Conservation (phyloP, 495 filamentous ascomycete genomes). For the Annulohypoxylon maeteangense region DNA sequence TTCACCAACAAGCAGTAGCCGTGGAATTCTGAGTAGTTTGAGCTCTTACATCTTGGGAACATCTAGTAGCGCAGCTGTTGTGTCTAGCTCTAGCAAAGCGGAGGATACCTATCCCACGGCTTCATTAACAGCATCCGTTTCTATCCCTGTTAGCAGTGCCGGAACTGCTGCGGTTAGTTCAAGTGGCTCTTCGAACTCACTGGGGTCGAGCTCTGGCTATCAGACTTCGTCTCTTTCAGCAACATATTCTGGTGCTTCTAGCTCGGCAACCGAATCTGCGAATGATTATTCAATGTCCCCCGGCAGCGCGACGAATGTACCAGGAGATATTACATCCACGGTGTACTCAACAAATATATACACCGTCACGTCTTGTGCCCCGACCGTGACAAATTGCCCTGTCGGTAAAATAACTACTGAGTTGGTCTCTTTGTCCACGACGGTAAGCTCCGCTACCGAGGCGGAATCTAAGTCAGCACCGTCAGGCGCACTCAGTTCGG, state of each 20-base stretch:
- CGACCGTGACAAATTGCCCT: slow-evolving; percentile 68
- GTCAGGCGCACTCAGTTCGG: slow-evolving; percentile 18
- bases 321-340: slow-evolving; percentile 61
- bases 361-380: slow-evolving; percentile 67
- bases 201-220: slow-evolving; percentile 18
- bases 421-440: slow-evolving; percentile 66
- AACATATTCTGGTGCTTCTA: slow-evolving; percentile 9
- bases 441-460: slow-evolving; percentile 64
- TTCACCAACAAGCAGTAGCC: slow-evolving; percentile 24
- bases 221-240: slow-evolving; percentile 17
- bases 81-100: background rate
- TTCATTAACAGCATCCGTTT: slow-evolving; percentile 12
- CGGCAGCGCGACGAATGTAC: slow-evolving; percentile 9
- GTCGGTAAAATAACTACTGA: slow-evolving; percentile 63
- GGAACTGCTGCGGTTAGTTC: slow-evolving; percentile 2
- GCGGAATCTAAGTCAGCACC: slow-evolving; percentile 17
- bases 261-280: slow-evolving; percentile 9
- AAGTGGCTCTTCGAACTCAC: slow-evolving; percentile 16
- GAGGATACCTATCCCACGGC: slow-evolving; percentile 5
- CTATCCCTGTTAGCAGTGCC: slow-evolving; percentile 3
- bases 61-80: slow-evolving; percentile 16
- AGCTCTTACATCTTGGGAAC: slow-evolving; percentile 43
- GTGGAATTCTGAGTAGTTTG: slow-evolving; percentile 43
- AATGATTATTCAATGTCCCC: slow-evolving; percentile 28
- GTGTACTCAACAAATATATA: slow-evolving; percentile 66